Evolutionary conservation across 805 yeast species (phyloP).

Genomic region (Metschnikowia peoriensis): DNA sequence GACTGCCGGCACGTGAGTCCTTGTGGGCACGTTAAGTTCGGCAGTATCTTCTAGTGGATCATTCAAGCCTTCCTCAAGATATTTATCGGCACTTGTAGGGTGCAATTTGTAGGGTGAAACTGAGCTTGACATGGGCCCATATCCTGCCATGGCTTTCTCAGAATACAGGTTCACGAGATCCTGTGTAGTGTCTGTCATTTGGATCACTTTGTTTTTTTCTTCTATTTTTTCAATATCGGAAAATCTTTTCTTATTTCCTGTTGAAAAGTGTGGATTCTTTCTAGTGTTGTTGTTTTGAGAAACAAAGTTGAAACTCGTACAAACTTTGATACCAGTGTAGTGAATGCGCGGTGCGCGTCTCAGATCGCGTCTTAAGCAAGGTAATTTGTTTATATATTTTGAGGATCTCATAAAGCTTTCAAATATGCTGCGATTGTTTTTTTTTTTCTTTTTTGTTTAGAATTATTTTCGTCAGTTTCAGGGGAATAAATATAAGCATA

Average conservation of each 20-base stretch:
- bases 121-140: background rate
- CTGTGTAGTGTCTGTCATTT: slow-evolving; percentile 12
- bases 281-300: background rate
- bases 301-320: background rate
- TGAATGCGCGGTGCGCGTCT: slow-evolving; percentile 1
- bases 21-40: background rate
- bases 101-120: background rate
- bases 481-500: too few relatives aligned
- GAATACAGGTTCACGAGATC: slow-evolving; percentile 14
- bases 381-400: too few relatives aligned
- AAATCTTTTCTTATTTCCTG: too few relatives aligned
- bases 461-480: too few relatives aligned
- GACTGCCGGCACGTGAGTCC: background rate
- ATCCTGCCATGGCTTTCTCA: background rate
- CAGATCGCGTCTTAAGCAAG: background rate
- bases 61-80: background rate
- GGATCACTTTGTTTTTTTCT: too few relatives aligned
- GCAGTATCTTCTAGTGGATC: slow-evolving; percentile 11
- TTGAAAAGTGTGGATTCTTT: background rate
- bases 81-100: slow-evolving; percentile 8
- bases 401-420: too few relatives aligned
- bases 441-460: too few relatives aligned
- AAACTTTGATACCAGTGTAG: background rate
- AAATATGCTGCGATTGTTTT: too few relatives aligned
- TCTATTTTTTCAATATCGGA: too few relatives aligned